Base-by-base conservation (phyloP, 371 early-diverging fungal species). In the Mortierella polycephala region DNA sequence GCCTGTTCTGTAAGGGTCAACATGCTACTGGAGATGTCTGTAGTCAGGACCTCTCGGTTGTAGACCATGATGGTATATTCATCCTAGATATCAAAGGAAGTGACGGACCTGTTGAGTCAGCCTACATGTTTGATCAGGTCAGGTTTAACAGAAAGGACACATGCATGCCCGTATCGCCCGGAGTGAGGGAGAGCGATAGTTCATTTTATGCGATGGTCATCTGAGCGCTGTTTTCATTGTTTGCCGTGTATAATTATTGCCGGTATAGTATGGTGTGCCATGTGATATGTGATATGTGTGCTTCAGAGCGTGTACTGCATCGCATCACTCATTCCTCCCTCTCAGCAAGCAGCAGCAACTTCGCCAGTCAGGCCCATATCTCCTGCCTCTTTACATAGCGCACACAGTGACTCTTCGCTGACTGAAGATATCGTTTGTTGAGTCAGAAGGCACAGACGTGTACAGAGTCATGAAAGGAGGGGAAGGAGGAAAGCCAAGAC, bases 1-100 rank as follows among this genome's bases (percentile, higher is more conserved):
- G 73, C 62, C 18, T 79, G 72, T 37, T 79, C 79, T 16, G 73
- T 72, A 16, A 79, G 60, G 53, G 65, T 79, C 23, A 73, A 49
- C 58, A 79, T 79, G 56, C 79, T 79, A 58, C 69, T 73, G 8
- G 69, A 68, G 41, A 79, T 79, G n/a, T 79, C 79, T 12, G 79
- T 79, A 1, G 79, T 79, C 37, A 79, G 69, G 45, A 79, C 79
- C 54, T 79, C 79, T n/a, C 79, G 64, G 57, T 79, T 79, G 67
- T 79, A 79, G 45, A 79, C 73, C 79, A 79, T 79, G 60, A 79
- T 79, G 8, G 79, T 79, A 57, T 72, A 79, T 40, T 79, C 79
- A 51, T 72, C 72, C 79, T 79, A 63, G 47, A 30, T 30, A 30
- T 54, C 37, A 10, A 23, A 30, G 47, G 40, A 47, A n/a, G 14